These are phyloP conservation scores for Microdochium paspali DNA, from an alignment of 2,329 filamentous ascomycete genomes.

Conservation along the genomic window DNA sequence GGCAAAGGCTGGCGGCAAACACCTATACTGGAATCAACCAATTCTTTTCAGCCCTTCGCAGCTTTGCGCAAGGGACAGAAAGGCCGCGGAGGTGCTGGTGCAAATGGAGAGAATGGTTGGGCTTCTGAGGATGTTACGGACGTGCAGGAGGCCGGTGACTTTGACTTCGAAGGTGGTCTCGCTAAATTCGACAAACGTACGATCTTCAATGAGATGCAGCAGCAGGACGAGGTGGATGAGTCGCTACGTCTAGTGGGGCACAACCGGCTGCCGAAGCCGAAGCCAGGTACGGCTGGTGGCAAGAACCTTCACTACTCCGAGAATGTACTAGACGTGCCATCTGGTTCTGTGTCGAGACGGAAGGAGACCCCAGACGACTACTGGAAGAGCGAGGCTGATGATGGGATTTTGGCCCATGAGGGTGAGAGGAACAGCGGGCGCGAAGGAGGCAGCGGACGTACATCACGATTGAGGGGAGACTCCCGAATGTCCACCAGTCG, in stretches of 20 bases:
- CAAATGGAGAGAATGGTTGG: constrained; percentile 65
- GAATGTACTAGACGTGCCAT: constrained; percentile 68
- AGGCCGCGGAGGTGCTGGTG: constrained; percentile 21
- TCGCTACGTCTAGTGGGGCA: constrained; percentile 84
- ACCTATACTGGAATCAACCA: constrained; percentile 48
- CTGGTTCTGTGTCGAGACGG: constrained; percentile 19
- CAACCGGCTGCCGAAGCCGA: constrained; percentile 56
- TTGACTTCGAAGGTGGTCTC: constrained; percentile 83
- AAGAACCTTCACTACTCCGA: constrained; percentile 90
- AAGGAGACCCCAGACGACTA: constrained; percentile 38
- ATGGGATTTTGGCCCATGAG: constrained; percentile 33
- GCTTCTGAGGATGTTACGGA: constrained; percentile 94
- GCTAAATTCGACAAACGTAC: constrained; percentile 92
- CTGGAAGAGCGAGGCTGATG: constrained; percentile 70
- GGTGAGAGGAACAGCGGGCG: constrained; percentile 37
- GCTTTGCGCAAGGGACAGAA: constrained; percentile 46
- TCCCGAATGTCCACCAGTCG: constrained; percentile 38
- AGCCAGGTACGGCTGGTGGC: constrained; percentile 64
- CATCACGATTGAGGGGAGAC: constrained; percentile 39
- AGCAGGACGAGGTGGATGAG: constrained; percentile 82
- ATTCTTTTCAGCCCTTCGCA: constrained; percentile 54
- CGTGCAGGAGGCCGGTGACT: constrained; percentile 85
- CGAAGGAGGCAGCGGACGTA: constrained; percentile 37
- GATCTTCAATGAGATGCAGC: constrained; percentile 85
- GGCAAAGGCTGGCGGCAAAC: constrained; percentile 52